Conservation (phyloP, 176 grass and related monocot genomes). For the Pontederia paniculata region DNA sequence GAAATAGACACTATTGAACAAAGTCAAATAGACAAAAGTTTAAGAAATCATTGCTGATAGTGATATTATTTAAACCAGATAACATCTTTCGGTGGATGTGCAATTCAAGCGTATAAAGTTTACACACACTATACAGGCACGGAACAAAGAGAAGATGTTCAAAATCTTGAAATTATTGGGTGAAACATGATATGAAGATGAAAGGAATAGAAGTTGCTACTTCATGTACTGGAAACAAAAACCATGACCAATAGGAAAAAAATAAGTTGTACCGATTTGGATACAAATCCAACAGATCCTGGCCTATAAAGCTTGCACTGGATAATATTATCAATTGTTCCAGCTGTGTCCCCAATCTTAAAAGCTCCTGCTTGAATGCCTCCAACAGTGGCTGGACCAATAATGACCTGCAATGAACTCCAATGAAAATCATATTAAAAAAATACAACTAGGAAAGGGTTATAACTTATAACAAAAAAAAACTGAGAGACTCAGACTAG, state of each 20-base stretch:
- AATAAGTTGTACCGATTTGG: constrained; percentile 64
- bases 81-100: no score
- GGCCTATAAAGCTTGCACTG: constrained; percentile 97
- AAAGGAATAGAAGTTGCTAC: no score
- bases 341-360: constrained; percentile 98
- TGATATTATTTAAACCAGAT: no score
- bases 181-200: no score
- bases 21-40: no score
- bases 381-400: constrained; percentile 95
- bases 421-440: neutral
- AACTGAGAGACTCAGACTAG: no score
- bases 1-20: no score
- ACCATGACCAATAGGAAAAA: neutral
- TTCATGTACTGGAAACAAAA: neutral
- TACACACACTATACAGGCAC: no score
- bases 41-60: no score
- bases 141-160: no score
- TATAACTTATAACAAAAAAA: neutral
- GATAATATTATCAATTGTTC: constrained; percentile 97
- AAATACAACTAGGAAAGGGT: neutral
- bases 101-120: no score
- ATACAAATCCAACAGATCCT: constrained; percentile 96
- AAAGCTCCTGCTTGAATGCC: constrained; percentile 97
- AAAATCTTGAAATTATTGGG: no score
- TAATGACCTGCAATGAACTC: constrained; percentile 48